Base-by-base conservation (phyloP, 1,284 basidiomycete genomes). In the Cerioporus squamosus region DNA sequence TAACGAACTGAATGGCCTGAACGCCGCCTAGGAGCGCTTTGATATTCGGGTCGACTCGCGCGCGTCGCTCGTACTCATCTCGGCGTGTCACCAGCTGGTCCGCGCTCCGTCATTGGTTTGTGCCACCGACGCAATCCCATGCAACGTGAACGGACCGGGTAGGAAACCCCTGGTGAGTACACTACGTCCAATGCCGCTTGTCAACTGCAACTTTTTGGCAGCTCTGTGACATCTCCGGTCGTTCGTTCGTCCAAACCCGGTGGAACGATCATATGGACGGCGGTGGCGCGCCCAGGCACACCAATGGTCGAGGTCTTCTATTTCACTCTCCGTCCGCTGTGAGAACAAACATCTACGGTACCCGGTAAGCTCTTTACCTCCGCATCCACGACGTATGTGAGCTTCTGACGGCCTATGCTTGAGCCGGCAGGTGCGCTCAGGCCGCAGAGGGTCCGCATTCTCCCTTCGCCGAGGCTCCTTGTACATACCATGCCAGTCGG, bases 281-380 rank as follows among this genome's bases (percentile, higher is more conserved):
- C 7, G 24, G 12, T 1, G 17, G 18, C 12, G 31, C 39, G 17
- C n/a, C 44, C 50, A 60, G 59, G 62, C 62, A 60, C 59, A 23
- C 59, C 56, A 57, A 58, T 58, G 5, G 24, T 22, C 38, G 22
- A 22, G 14, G 6, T 33, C 9, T 29, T 22, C 14, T 23, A 29
- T 51, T 29, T 23, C 20, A 12, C 26, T 22, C n/a, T 44, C 55
- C 46, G 20, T 38, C 17, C 26, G 3, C 23, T 36, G 47, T 44
- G 45, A 49, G 59, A 51, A 55, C 53, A 26, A 20, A 29, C 49
- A 55, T 46, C 31, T 17, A 29, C 9, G 26, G 50, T 53, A 26
- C 42, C 51, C 59, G 48, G 53, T 46, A 58, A 60, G 53, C 62
- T 59, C 59, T 53, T 53, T 63, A 63, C 59, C 47, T 56, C 62